Evolutionary conservation across 148 eudicot genomes (phyloP), one percentile per base, ranked within the genome.

Genomic region (Heliosperma pusillum): DNA sequence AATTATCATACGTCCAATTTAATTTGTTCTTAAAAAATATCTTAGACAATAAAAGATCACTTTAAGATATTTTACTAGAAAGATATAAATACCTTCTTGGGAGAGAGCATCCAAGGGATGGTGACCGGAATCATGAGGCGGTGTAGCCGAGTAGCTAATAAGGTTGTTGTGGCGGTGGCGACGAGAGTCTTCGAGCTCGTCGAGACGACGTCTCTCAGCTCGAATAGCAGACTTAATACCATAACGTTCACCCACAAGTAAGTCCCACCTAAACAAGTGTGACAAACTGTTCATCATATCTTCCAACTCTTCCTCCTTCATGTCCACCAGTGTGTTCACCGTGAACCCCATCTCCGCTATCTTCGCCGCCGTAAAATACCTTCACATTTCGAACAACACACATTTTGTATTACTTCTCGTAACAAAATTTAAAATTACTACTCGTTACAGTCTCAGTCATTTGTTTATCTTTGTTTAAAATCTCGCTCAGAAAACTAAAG

Each of bases 341-440:
- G 98, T 95, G 77, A 95, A 95, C 21, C 98, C 98, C 55, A 95
- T 83, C 88, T 95, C 97, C 0, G 88, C 93, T 29, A 95, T 90
- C 76, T 92, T 95, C 2, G 96, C 85, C 3, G 92, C 92, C 13
- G 98, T 95, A 57, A 77, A 88, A 74, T 90, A 90, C 70, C 98
- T 81, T 24, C 16, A 2, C n/a, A 11, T 25, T 13, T 19, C 12
- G n/a, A 40, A 13, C n/a, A 4, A 50, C 6, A 22, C 10, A 56
- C 20, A 2, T 33, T 33, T 33, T 33, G 3, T 3, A 33, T 33
- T 33, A 33, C 40, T 33, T 4, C 5, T 2, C 40, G 4, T 33
- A 33, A 33, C 40, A n/a, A n/a, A n/a, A n/a, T n/a, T n/a, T n/a
- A n/a, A n/a, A n/a, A 33, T 33, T 33, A 33, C 40, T 33, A 0